These are phyloP conservation scores for Stellera chamaejasme DNA, from an alignment of 345 rosid genomes.

Conservation along the genomic window DNA sequence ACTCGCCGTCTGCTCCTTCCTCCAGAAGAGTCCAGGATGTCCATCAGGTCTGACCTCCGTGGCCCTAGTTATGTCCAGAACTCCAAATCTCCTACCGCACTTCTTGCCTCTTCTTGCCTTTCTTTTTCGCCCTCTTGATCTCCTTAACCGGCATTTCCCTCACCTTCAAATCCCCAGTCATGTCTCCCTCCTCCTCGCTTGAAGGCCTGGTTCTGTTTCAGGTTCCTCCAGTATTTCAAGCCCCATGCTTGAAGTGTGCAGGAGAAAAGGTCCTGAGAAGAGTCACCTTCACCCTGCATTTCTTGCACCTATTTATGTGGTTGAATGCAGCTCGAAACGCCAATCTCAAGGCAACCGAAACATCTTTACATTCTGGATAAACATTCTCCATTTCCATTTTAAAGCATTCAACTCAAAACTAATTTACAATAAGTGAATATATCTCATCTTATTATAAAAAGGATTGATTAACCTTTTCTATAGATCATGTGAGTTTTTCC, in stretches of 20 bases:
- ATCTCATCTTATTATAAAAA: too few relatives aligned
- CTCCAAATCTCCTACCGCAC: slow-evolving; percentile 28
- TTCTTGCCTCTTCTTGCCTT: slow-evolving; percentile 5
- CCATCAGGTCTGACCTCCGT: slow-evolving; percentile 76
- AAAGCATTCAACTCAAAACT: too few relatives aligned
- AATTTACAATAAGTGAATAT: too few relatives aligned
- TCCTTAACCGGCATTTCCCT: slow-evolving; percentile 43
- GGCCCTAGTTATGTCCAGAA: slow-evolving; percentile 49
- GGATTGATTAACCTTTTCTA: too few relatives aligned
- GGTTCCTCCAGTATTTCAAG: slow-evolving; percentile 58
- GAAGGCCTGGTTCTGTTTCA: slow-evolving; percentile 48
- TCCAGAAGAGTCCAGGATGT: slow-evolving; percentile 56
- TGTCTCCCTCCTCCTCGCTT: slow-evolving; percentile 7
- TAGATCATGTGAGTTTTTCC: too few relatives aligned
- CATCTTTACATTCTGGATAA: too few relatives aligned
- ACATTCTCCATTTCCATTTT: too few relatives aligned
- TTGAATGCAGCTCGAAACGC: slow-evolving; percentile 33
- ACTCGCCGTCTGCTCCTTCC: slow-evolving; percentile 61
- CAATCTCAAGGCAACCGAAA: slow-evolving; percentile 31
- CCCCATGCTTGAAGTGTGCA: slow-evolving; percentile 70
- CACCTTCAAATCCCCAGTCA: slow-evolving; percentile 29
- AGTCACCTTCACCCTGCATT: slow-evolving; percentile 25
- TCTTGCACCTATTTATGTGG: slow-evolving; percentile 26
- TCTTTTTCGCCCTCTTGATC: slow-evolving; percentile 15
- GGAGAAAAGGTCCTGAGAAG: slow-evolving; percentile 68